A percentile compares a stretch with the other conserved stretches of the same genome.
Conservation (phyloP, 345 rosid genomes). For the Ceriops zippeliana region DNA sequence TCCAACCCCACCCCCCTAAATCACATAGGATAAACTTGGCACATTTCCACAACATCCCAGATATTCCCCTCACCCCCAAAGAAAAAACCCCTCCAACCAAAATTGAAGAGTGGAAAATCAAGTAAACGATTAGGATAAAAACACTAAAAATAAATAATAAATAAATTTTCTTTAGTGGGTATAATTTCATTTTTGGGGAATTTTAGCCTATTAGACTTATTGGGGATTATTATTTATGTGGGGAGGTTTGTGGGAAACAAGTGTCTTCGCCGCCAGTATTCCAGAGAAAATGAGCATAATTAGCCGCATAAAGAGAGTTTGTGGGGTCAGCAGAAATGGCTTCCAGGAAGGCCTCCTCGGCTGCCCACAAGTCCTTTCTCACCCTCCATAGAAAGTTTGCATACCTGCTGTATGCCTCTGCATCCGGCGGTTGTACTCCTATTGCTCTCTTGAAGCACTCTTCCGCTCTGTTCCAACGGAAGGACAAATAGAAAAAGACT, state of each 20-base stretch:
- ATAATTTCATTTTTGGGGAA: neutral
- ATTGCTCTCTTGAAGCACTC: slow-evolving; percentile 69
- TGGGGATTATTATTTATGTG: slow-evolving; percentile 19
- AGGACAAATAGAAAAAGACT: neutral
- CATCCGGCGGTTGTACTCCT: slow-evolving; percentile 58
- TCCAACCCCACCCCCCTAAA: too few relatives aligned
- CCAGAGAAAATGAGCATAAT: slow-evolving; percentile 92
- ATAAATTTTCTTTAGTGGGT: neutral
- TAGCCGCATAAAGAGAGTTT: slow-evolving; percentile 65
- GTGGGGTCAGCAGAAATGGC: slow-evolving; percentile 77
- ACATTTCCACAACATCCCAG: neutral
- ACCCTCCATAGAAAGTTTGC: slow-evolving; percentile 84
- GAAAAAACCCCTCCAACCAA: neutral
- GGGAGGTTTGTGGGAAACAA: slow-evolving; percentile 64
- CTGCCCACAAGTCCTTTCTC: slow-evolving; percentile 79
- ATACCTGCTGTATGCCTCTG: slow-evolving; percentile 71
- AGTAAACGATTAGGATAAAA: neutral
- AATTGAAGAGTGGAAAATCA: neutral
- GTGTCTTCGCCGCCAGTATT: slow-evolving; percentile 92
- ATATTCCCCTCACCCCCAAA: neutral
- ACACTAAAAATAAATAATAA: neutral
- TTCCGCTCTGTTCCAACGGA: slow-evolving; percentile 59
- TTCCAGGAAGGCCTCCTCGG: slow-evolving; percentile 81
- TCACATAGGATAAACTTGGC: neutral
- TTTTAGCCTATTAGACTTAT: slow-evolving; percentile 8